Conservation (phyloP, 306 rosid species). For the Oemleria cerasiformis region DNA sequence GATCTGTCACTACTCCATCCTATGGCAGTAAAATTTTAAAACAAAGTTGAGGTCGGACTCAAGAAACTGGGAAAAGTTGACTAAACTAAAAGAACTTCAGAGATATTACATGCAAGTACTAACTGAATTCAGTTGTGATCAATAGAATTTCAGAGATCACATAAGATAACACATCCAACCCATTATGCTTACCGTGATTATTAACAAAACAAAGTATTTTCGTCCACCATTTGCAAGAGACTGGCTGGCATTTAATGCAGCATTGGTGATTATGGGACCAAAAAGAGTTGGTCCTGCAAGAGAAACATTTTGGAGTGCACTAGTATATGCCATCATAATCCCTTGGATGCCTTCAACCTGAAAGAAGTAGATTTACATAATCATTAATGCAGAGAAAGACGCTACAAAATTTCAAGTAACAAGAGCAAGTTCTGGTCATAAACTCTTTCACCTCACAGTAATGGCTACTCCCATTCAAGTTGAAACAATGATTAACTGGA, state of each 20-base stretch:
- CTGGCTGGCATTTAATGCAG: conserved; percentile 92
- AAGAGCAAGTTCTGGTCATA: conserved; percentile 30
- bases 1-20: conserved; percentile 99
- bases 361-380: conserved; percentile 22
- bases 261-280: conserved; percentile 89
- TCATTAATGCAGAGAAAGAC: conserved; percentile 18
- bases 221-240: conserved; percentile 73
- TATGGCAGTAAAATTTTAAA: conserved; percentile 38
- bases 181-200: conserved; percentile 74
- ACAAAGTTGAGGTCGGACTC: conserved; percentile 14
- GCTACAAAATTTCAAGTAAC: conserved; percentile 26
- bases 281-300: conserved; percentile 99
- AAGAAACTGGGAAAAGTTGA: neutral
- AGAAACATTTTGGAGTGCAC: conserved; percentile 95
- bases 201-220: conserved; percentile 86
- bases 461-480: conserved; percentile 90
- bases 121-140: neutral
- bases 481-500: conserved; percentile 98
- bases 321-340: conserved; percentile 88
- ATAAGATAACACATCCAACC: neutral
- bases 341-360: conserved; percentile 99
- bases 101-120: neutral
- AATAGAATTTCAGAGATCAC: neutral
- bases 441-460: conserved; percentile 68
- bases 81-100: neutral